These are phyloP conservation scores for Marasmius oreades DNA, from an alignment of 1,284 basidiomycete genomes.

Conservation along the genomic window DNA sequence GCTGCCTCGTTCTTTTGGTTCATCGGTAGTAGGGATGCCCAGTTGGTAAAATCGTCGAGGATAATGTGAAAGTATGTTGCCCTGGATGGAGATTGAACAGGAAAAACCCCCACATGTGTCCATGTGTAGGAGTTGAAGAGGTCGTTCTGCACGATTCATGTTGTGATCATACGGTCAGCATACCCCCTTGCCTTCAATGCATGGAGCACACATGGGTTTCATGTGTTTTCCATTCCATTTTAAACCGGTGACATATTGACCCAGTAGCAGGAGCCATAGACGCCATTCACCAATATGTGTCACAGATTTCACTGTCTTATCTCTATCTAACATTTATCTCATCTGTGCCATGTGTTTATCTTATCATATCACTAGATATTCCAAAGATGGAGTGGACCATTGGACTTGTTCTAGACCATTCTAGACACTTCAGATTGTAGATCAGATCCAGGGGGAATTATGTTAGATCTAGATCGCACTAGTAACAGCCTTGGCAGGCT, in stretches of 20 bases:
- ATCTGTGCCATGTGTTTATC: no score
- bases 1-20: neutral
- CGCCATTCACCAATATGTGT: no score
- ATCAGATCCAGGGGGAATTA: no score
- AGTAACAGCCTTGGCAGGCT: no score
- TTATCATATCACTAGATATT: no score
- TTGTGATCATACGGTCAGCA: slow-evolving; percentile 1
- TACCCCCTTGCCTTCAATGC: neutral
- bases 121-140: slow-evolving; percentile 21
- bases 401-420: no score
- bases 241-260: neutral
- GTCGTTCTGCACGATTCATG: slow-evolving; percentile 10
- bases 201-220: neutral
- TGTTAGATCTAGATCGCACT: no score
- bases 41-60: slow-evolving; percentile 22
- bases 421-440: no score
- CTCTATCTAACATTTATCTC: no score
- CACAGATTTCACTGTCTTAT: no score
- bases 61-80: slow-evolving; percentile 17
- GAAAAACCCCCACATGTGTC: slow-evolving; percentile 23
- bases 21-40: slow-evolving; percentile 1
- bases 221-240: neutral
- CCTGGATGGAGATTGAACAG: slow-evolving; percentile 10
- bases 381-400: no score
- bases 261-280: neutral